Conservation (phyloP, 257 asterid species). For the Fraxinus pennsylvanica region DNA sequence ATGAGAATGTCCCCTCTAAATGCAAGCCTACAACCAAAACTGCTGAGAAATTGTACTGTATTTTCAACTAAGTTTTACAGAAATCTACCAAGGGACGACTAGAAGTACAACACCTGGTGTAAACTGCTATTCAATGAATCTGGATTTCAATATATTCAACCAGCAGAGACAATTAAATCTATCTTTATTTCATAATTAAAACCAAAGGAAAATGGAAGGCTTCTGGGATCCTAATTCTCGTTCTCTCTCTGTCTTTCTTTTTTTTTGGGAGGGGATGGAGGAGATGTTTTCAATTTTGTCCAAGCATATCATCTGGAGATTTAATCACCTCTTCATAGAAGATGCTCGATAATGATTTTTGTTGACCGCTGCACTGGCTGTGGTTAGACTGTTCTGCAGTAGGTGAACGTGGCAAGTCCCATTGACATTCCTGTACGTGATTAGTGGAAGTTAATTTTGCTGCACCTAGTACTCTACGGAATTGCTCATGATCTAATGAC, state of each 20-base stretch:
- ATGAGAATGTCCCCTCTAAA: not conserved
- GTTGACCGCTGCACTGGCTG: constrained; percentile 36
- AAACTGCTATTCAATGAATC: not conserved
- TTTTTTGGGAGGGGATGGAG: constrained; percentile 14
- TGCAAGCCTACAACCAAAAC: not conserved
- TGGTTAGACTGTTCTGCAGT: constrained; percentile 34
- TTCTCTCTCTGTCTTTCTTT: not conserved
- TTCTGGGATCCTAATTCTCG: not conserved
- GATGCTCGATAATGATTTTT: constrained; percentile 29
- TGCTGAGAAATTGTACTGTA: not conserved
- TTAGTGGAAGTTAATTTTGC: constrained; percentile 34
- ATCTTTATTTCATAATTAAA: no score
- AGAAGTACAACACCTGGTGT: not conserved
- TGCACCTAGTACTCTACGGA: constrained; percentile 48
- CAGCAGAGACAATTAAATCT: not conserved
- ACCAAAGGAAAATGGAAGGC: no score
- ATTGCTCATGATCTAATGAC: constrained; percentile 61
- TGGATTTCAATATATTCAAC: not conserved
- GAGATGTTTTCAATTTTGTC: constrained; percentile 12
- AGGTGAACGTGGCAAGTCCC: constrained; percentile 42
- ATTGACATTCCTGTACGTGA: constrained; percentile 39
- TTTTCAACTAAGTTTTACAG: not conserved
- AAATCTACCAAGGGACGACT: not conserved
- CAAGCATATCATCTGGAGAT: constrained; percentile 34
- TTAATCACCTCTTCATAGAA: constrained; percentile 49